Evolutionary conservation across 345 rosid species (phyloP).

Genomic region (Gossypium thurberi): DNA sequence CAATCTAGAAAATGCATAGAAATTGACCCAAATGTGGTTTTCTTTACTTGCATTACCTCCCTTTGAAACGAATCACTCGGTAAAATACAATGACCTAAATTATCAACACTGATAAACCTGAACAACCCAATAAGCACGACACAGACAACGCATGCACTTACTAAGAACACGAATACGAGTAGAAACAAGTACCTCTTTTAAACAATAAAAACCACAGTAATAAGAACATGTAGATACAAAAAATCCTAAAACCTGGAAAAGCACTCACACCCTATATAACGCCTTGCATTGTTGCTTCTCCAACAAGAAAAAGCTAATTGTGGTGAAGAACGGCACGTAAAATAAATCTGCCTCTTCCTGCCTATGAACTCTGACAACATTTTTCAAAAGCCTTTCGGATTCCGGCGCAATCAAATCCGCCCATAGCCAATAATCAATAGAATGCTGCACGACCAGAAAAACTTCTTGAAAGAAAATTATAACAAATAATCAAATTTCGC

Average conservation of each 20-base stretch:
- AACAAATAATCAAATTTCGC: background rate
- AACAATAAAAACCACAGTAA: background rate
- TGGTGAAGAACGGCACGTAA: slow-evolving; percentile 84
- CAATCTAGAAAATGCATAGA: background rate
- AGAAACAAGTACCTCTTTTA: background rate
- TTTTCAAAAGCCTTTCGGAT: slow-evolving; percentile 69
- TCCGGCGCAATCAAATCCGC: slow-evolving; percentile 76
- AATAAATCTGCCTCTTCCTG: slow-evolving; percentile 87
- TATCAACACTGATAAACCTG: background rate
- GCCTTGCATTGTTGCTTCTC: slow-evolving; percentile 96
- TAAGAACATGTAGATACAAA: background rate
- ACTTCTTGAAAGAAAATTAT: background rate
- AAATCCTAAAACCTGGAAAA: slow-evolving; percentile 24
- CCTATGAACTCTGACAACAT: slow-evolving; percentile 61
- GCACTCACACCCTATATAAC: slow-evolving; percentile 99
- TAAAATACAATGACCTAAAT: background rate
- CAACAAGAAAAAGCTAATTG: slow-evolving; percentile 86
- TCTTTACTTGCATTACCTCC: background rate
- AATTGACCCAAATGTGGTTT: background rate
- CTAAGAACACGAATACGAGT: background rate
- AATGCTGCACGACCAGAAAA: slow-evolving; percentile 49
- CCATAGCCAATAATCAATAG: slow-evolving; percentile 97
- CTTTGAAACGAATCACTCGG: background rate
- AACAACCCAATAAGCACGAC: background rate
- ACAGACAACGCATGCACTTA: background rate